Conservation (phyloP, 805 yeast species). For the Saccharomycopsis schoenii region DNA sequence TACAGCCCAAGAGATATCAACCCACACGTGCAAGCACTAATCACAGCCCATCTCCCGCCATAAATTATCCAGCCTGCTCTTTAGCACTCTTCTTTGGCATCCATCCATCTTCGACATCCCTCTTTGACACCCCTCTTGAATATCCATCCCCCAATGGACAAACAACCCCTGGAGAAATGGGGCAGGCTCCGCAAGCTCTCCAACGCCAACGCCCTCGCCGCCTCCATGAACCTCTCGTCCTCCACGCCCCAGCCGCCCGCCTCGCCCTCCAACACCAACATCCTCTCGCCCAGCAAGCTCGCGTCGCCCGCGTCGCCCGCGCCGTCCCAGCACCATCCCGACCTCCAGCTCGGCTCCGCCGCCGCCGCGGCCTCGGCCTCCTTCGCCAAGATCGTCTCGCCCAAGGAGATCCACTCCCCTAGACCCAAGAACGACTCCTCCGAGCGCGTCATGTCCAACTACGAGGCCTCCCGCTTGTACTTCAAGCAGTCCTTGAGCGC, state of each 20-base stretch:
- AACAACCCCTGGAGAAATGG: background rate
- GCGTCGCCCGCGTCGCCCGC: background rate
- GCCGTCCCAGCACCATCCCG: background rate
- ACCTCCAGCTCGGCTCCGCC: background rate
- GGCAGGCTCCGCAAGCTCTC: background rate
- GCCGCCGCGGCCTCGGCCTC: background rate
- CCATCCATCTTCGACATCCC: too few relatives aligned
- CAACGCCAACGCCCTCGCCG: background rate
- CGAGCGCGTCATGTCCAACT: slow-evolving; percentile 6
- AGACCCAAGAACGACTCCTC: background rate
- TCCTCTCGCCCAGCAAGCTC: background rate
- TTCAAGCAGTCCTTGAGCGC: slow-evolving; percentile 9
- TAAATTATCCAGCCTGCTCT: too few relatives aligned
- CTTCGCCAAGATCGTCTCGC: background rate
- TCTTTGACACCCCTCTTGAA: too few relatives aligned
- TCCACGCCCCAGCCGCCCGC: background rate
- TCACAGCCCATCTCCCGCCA: too few relatives aligned
- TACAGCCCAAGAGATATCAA: too few relatives aligned
- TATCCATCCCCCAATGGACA: background rate
- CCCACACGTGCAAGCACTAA: too few relatives aligned
- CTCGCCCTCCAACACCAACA: background rate
- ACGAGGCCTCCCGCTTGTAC: slow-evolving; percentile 17
- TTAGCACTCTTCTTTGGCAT: too few relatives aligned
- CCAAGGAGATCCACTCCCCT: background rate
- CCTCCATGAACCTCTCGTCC: background rate